Percentiles rank a stretch among this genome's conserved stretches.
Evolutionary conservation across 805 yeast species (phyloP).

Genomic region (Starmerella sp.): DNA sequence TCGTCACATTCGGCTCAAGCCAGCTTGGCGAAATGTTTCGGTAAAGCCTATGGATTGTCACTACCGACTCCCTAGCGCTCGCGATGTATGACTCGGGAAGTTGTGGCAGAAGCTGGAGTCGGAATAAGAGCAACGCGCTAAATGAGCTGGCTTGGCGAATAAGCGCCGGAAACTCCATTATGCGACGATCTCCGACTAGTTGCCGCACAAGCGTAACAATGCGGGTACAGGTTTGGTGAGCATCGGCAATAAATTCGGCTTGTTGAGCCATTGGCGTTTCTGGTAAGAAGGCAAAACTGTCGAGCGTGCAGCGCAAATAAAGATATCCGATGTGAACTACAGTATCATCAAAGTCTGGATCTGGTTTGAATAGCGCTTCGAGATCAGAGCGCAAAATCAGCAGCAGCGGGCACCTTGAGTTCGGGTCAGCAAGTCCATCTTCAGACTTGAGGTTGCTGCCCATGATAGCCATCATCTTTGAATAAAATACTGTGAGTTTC

Average conservation of each 20-base stretch:
- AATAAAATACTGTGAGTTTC: slow-evolving; percentile 67
- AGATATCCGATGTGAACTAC: slow-evolving; percentile 67
- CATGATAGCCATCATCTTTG: slow-evolving; percentile 72
- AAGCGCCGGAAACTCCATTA: slow-evolving; percentile 77
- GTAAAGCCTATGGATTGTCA: slow-evolving; percentile 78
- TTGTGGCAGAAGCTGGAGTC: slow-evolving; percentile 69
- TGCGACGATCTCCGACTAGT: slow-evolving; percentile 52
- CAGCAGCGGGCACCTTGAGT: slow-evolving; percentile 68
- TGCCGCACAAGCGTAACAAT: slow-evolving; percentile 68
- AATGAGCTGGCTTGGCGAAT: slow-evolving; percentile 77
- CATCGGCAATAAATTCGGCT: slow-evolving; percentile 68
- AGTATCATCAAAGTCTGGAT: slow-evolving; percentile 34
- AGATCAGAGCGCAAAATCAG: slow-evolving; percentile 70
- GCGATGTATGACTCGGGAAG: slow-evolving; percentile 60
- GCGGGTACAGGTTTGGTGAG: slow-evolving; percentile 70
- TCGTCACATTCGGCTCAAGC: slow-evolving; percentile 60
- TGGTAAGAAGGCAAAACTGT: slow-evolving; percentile 79
- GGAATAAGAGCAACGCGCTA: slow-evolving; percentile 62
- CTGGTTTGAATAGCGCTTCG: slow-evolving; percentile 52
- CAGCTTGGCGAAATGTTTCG: slow-evolving; percentile 84
- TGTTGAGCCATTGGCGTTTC: slow-evolving; percentile 74
- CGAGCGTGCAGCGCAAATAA: slow-evolving; percentile 68
- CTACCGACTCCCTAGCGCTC: slow-evolving; percentile 84
- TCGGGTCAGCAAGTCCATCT: slow-evolving; percentile 79
- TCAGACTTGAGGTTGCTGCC: slow-evolving; percentile 77